A percentile compares a stretch with the other conserved stretches of the same genome.
These are phyloP conservation scores for Fusarium praegraminearum DNA, from an alignment of 2,329 filamentous ascomycete genomes.

Conservation along the genomic window DNA sequence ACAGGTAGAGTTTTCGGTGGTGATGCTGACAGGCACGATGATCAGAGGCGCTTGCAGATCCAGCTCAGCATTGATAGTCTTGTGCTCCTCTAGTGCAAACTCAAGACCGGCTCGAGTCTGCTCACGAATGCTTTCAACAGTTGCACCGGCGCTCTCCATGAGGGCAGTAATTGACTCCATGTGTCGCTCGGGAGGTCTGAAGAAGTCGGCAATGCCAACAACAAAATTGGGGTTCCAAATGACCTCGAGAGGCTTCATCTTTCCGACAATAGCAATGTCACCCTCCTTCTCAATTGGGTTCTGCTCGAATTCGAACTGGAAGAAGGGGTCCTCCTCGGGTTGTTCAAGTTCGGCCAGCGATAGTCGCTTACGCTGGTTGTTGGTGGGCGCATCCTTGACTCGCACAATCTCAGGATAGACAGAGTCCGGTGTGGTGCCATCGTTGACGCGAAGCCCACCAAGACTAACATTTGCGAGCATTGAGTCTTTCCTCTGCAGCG, in stretches of 20 bases:
- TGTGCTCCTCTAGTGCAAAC: conserved; percentile 97
- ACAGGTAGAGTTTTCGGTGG: conserved; percentile 81
- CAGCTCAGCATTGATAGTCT: conserved; percentile 95
- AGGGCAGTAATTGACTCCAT: conserved; percentile 98
- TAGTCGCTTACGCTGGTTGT: conserved; percentile 60
- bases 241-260: conserved; percentile 94
- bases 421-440: conserved; percentile 92
- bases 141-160: conserved; percentile 95
- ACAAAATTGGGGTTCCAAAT: conserved; percentile 97
- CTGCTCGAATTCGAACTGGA: conserved; percentile 91
- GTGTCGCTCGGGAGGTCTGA: conserved; percentile 93
- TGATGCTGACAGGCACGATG: conserved; percentile 95
- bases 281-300: conserved; percentile 94
- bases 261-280: conserved; percentile 89
- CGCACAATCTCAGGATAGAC: conserved; percentile 95
- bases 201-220: conserved; percentile 92
- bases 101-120: conserved; percentile 96
- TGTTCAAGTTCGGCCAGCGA: conserved; percentile 67
- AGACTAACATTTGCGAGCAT: conserved; percentile 89
- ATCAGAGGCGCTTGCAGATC: conserved; percentile 96
- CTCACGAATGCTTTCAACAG: conserved; percentile 92
- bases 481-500: conserved; percentile 90
- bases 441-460: conserved; percentile 92
- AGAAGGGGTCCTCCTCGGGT: conserved; percentile 78
- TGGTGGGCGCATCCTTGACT: conserved; percentile 84